A percentile compares a stretch with the other conserved stretches of the same genome.
These are phyloP conservation scores for Psophocarpus tetragonolobus DNA, from an alignment of 306 rosid genomes.

Conservation along the genomic window DNA sequence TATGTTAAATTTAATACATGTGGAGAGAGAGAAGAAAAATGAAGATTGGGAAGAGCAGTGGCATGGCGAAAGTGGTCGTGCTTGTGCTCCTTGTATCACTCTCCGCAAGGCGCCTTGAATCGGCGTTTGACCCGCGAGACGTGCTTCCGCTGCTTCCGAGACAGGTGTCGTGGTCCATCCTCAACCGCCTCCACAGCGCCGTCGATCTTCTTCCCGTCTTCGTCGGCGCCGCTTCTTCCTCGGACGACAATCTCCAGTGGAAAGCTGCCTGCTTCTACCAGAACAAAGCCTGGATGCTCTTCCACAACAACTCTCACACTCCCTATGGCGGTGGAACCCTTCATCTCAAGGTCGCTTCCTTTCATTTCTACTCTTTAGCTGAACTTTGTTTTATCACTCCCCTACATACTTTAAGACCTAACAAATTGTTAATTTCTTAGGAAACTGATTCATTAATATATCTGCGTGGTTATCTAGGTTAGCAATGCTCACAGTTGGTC, in stretches of 20 bases:
- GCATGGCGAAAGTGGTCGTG: constrained; percentile 7
- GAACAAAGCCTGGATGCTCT: constrained; percentile 87
- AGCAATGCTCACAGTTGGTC: constrained; percentile 90
- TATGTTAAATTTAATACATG: no score
- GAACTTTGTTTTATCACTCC: constrained; percentile 2
- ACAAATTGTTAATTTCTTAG: no score
- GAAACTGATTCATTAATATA: constrained; percentile 27
- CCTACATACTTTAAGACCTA: no score
- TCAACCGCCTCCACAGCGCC: constrained; percentile 69
- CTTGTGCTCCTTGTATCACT: not conserved
- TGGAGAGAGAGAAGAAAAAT: no score
- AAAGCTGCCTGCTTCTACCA: constrained; percentile 80
- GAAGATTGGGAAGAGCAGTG: no score
- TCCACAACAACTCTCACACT: constrained; percentile 61
- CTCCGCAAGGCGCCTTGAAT: not conserved
- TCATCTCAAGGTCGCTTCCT: constrained; percentile 66
- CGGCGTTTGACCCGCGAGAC: constrained; percentile 64
- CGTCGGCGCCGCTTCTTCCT: constrained; percentile 78
- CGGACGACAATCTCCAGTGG: constrained; percentile 46
- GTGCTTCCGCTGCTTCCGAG: constrained; percentile 79
- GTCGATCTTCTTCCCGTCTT: constrained; percentile 79
- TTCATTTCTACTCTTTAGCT: not conserved
- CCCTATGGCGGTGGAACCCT: constrained; percentile 94
- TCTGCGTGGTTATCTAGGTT: constrained; percentile 55
- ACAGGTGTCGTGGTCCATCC: constrained; percentile 78